Evolutionary conservation across 495 filamentous ascomycete genomes (phyloP).

Genomic region (Filosporella fistucella): DNA sequence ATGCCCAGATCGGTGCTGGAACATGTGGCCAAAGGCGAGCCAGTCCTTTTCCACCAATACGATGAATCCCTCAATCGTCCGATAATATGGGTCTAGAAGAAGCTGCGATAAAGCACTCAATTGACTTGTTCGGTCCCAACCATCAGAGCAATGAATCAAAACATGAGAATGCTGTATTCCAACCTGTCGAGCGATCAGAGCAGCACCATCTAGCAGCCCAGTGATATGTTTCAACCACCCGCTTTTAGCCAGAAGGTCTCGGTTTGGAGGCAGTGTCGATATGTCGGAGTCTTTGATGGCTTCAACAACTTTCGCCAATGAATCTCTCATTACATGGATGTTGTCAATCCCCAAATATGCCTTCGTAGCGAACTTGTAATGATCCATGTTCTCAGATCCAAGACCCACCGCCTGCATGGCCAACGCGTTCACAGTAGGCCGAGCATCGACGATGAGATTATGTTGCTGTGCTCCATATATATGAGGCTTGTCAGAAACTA

Average conservation of each 20-base stretch:
- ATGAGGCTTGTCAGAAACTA: slow-evolving; percentile 19
- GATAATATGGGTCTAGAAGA: slow-evolving; percentile 92
- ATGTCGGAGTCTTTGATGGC: slow-evolving; percentile 91
- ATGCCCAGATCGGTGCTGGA: slow-evolving; percentile 80
- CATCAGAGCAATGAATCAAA: slow-evolving; percentile 95
- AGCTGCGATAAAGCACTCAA: slow-evolving; percentile 91
- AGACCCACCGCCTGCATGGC: slow-evolving; percentile 94
- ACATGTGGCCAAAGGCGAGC: slow-evolving; percentile 97
- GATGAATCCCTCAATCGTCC: slow-evolving; percentile 94
- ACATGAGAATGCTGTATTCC: slow-evolving; percentile 92
- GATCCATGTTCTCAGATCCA: slow-evolving; percentile 97
- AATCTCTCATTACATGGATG: slow-evolving; percentile 97
- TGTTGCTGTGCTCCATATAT: slow-evolving; percentile 86
- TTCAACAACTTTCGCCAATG: slow-evolving; percentile 81
- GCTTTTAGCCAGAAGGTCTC: slow-evolving; percentile 76
- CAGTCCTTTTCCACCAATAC: slow-evolving; percentile 96
- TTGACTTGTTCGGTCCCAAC: slow-evolving; percentile 97
- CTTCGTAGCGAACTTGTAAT: slow-evolving; percentile 89
- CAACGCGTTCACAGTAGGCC: slow-evolving; percentile 90
- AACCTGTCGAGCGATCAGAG: slow-evolving; percentile 81
- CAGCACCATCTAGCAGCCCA: slow-evolving; percentile 77
- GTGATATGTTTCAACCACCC: slow-evolving; percentile 91
- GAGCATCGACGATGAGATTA: slow-evolving; percentile 95
- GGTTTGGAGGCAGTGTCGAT: slow-evolving; percentile 76
- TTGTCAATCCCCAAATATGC: slow-evolving; percentile 98